Evolutionary conservation across 2,329 filamentous ascomycete species (phyloP), one percentile per base, ranked within the genome.

Genomic region (Neurospora sp.): DNA sequence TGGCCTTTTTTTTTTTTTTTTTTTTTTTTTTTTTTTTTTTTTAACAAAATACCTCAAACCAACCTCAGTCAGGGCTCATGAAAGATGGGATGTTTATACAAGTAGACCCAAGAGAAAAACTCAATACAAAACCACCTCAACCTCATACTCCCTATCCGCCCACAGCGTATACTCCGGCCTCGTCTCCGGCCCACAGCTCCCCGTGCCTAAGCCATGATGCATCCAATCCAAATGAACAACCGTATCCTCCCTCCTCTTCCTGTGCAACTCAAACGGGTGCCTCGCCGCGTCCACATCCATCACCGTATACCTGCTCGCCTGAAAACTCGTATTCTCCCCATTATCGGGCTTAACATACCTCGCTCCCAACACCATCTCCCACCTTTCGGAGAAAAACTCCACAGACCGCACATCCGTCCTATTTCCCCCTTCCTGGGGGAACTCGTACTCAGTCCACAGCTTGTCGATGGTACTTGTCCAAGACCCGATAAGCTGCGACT

Each of bases 361-460:
- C 2, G 83, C 84, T 8, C 83, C 78, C 66, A 86, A 70, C 17
- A 85, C 71, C 0, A 78, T 68, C 43, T 12, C 28, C 37, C 39
- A 28, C 66, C 39, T 10, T 33, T 38, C 38, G 2, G 76, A 76
- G 23, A 77, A 74, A 69, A 87, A 81, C 76, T 83, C 81, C 3
- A 91, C 82, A 85, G 87, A 90, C 1, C 86, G 81, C 1, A 86
- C 85, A 74, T 91, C 89, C 0, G 86, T 88, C 19, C 87, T 82
- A 76, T 91, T 91, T 0, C 88, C 87, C 39, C 82, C 83, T 71
- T 92, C 90, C 77, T 92, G 90, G 0, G 89, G 90, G 69, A 87
- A 88, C 73, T 92, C 89, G 75, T 91, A 91, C 62, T 86, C 82
- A 1, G 85, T 82, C 77, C 84, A 87, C 0, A 92, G 80, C 1